Conservation (phyloP, 768 basidiomycete species). For the Calocera viscosa region DNA sequence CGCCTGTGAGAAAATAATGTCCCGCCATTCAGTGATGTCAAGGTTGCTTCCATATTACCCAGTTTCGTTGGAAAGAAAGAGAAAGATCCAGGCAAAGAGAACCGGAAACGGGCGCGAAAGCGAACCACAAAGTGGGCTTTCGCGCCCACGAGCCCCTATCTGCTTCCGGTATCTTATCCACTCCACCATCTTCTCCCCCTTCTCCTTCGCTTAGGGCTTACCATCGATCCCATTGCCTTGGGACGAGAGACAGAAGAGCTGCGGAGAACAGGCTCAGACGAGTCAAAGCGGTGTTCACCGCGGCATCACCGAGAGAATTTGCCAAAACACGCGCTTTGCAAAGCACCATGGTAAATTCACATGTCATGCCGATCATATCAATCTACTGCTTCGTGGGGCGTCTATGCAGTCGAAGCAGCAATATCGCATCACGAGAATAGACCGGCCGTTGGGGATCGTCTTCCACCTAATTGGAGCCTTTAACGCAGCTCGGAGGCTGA, state of each 20-base stretch:
- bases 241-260: background rate
- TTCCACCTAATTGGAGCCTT: constrained; percentile 33
- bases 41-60: no score
- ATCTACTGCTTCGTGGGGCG: background rate
- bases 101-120: background rate
- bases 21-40: no score
- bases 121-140: background rate
- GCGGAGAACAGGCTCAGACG: background rate
- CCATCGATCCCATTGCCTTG: background rate
- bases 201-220: background rate
- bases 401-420: constrained; percentile 39
- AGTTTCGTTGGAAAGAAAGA: no score
- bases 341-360: background rate
- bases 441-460: constrained; percentile 49
- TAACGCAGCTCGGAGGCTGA: background rate
- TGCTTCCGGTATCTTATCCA: background rate
- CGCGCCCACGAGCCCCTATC: background rate
- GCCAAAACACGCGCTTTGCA: background rate
- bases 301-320: background rate
- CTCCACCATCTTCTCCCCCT: background rate
- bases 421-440: constrained; percentile 56
- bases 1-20: no score
- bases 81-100: no score
- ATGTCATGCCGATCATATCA: background rate
- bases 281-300: background rate